These are phyloP conservation scores for Herpotrichia juniperi DNA, from an alignment of 2,329 filamentous ascomycete genomes.

Conservation along the genomic window DNA sequence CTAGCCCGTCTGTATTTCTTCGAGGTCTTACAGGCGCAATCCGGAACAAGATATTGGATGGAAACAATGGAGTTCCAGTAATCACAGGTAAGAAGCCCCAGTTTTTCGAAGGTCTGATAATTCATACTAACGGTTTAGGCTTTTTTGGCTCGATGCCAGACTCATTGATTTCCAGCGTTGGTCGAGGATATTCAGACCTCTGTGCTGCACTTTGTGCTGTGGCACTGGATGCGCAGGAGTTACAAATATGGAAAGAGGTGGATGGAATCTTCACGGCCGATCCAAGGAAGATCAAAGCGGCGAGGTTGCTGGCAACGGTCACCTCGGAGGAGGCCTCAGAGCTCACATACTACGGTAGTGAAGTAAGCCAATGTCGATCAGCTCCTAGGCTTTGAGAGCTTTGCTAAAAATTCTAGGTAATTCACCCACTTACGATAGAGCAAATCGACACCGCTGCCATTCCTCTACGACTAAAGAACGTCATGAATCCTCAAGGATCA, in stretches of 20 bases:
- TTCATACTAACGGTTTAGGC: constrained; percentile 50
- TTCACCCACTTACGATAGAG: constrained; percentile 96
- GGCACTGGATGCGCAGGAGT: constrained; percentile 76
- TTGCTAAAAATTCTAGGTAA: constrained; percentile 67
- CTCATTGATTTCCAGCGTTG: constrained; percentile 84
- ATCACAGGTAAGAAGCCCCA: constrained; percentile 57
- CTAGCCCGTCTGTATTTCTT: constrained; percentile 8
- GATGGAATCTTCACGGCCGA: constrained; percentile 88
- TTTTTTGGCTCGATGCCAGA: constrained; percentile 92
- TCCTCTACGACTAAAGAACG: constrained; percentile 83
- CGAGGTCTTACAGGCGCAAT: constrained; percentile 5
- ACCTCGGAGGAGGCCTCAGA: constrained; percentile 92
- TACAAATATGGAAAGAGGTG: constrained; percentile 97
- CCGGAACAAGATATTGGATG: constrained; percentile 31
- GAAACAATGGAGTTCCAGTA: constrained; percentile 44
- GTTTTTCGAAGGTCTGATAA: neutral
- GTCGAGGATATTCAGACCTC: constrained; percentile 90
- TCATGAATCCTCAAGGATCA: constrained; percentile 69
- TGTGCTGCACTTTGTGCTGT: constrained; percentile 89
- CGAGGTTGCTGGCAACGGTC: constrained; percentile 78
- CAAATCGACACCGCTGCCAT: constrained; percentile 76
- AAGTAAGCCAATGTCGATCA: constrained; percentile 1
- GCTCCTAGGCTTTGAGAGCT: neutral
- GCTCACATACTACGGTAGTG: constrained; percentile 66
- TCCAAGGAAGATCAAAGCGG: constrained; percentile 83